Evolutionary conservation across 2,329 filamentous ascomycete genomes (phyloP).

Genomic region (Alternaria sp.): DNA sequence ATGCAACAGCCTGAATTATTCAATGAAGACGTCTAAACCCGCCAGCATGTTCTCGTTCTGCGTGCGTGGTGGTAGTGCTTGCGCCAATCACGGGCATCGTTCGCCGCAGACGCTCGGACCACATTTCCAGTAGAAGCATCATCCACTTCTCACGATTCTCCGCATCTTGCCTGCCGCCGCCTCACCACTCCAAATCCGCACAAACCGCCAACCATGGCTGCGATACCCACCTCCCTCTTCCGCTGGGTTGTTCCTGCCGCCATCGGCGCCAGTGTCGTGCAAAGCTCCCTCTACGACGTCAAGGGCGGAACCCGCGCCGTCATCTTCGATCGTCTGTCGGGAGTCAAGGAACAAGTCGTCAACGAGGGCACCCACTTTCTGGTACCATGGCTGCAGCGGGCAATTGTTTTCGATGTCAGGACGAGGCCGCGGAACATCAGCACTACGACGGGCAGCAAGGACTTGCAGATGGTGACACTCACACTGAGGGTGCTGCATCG

Average conservation of each 20-base stretch:
- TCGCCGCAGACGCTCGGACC: constrained; percentile 21
- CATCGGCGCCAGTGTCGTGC: constrained; percentile 69
- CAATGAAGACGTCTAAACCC: background rate
- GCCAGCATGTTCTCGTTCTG: background rate
- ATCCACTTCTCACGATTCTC: constrained; percentile 20
- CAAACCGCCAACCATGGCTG: constrained; percentile 44
- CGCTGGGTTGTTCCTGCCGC: constrained; percentile 74
- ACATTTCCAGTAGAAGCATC: constrained; percentile 6
- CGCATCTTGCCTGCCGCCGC: constrained; percentile 17
- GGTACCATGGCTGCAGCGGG: constrained; percentile 92
- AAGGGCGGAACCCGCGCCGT: constrained; percentile 92
- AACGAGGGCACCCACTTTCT: constrained; percentile 98
- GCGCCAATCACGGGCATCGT: constrained; percentile 22
- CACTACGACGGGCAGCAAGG: constrained; percentile 97
- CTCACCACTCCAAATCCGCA: constrained; percentile 24
- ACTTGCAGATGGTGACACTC: constrained; percentile 99
- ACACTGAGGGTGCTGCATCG: constrained; percentile 94
- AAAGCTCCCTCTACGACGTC: constrained; percentile 93
- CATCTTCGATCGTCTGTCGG: constrained; percentile 93
- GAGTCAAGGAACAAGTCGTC: constrained; percentile 90
- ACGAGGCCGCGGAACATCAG: constrained; percentile 97
- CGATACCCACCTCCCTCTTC: constrained; percentile 43
- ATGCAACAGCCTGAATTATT: background rate
- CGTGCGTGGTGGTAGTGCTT: background rate
- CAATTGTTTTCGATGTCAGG: constrained; percentile 94